Base-by-base conservation (phyloP, 305 asterid genomes). In the Stenogyne calaminthoides region DNA sequence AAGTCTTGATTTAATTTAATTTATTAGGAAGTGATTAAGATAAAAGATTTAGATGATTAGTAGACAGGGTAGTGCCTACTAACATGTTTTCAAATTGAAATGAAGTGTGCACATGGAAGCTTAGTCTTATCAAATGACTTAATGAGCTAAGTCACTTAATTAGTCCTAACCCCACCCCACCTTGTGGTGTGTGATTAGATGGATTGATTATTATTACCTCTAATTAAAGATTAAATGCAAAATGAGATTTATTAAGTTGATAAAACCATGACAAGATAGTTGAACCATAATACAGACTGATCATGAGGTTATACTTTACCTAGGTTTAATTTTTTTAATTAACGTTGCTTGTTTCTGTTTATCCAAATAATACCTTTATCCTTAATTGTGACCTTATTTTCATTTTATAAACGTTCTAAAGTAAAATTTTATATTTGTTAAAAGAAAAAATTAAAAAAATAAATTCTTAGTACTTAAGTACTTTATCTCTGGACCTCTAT, bases 31-130 rank as follows among this genome's bases (percentile, higher is more conserved):
- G 78, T 40, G 72, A 32, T 44, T 18, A 66, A 19, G 39, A n/a
- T 18, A 22, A 51, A 29, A 29, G 56, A 54, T 9, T 57, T 51
- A 65, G 55, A 36, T 62, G 55, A 46, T n/a, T 69, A 64, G 46
- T 69, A 64, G 84, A 67, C 74, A 82, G 62, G 70, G n/a, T n/a
- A n/a, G n/a, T n/a, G n/a, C n/a, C n/a, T n/a, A n/a, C n/a, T n/a
- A n/a, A n/a, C n/a, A n/a, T n/a, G n/a, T n/a, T n/a, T n/a, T n/a
- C n/a, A n/a, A n/a, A n/a, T n/a, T n/a, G n/a, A n/a, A n/a, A n/a
- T n/a, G n/a, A n/a, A n/a, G n/a, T n/a, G n/a, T n/a, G 77, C 82
- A 82, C 81, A 83, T 74, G 78, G 65, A 46, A 14, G 18, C 34
- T 66, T 69, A 73, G 79, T 78, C 77, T 77, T 68, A 79, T 58